A percentile compares a stretch with the other conserved stretches of the same genome.
Evolutionary conservation across 164 flowering plant genomes (phyloP).

Genomic region (Stephania japonica): DNA sequence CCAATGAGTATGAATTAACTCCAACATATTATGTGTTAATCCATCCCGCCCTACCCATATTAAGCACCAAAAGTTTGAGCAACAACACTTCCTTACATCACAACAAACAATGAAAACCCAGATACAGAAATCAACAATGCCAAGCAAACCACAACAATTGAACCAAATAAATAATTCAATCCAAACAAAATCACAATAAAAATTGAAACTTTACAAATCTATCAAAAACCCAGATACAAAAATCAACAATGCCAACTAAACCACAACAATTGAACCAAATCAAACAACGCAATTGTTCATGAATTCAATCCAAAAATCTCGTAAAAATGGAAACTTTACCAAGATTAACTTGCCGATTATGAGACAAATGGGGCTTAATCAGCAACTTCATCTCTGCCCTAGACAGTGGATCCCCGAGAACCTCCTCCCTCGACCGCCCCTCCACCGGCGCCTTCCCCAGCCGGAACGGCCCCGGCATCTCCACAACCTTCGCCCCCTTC

Average conservation of each 20-base stretch:
- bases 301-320: not conserved
- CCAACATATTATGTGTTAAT: conserved; percentile 94
- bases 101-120: not conserved
- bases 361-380: conserved; percentile 43
- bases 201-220: not conserved
- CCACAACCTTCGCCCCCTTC: conserved; percentile 40
- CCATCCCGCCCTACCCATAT: conserved; percentile 80
- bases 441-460: conserved; percentile 41
- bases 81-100: not conserved
- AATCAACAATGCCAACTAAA: not conserved
- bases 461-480: conserved; percentile 44
- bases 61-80: conserved; percentile 6
- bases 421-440: conserved; percentile 53
- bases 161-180: no score
- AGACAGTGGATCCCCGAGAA: conserved; percentile 69
- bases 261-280: not conserved
- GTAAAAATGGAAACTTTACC: conserved; percentile 36
- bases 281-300: not conserved
- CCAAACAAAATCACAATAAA: no score
- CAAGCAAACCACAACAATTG: not conserved
- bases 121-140: not conserved
- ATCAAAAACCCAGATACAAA: not conserved
- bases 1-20: conserved; percentile 88
- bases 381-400: conserved; percentile 56
- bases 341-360: conserved; percentile 88